These are phyloP conservation scores for Psidium friedrichsthalianum DNA, from an alignment of 345 rosid genomes.

Conservation along the genomic window DNA sequence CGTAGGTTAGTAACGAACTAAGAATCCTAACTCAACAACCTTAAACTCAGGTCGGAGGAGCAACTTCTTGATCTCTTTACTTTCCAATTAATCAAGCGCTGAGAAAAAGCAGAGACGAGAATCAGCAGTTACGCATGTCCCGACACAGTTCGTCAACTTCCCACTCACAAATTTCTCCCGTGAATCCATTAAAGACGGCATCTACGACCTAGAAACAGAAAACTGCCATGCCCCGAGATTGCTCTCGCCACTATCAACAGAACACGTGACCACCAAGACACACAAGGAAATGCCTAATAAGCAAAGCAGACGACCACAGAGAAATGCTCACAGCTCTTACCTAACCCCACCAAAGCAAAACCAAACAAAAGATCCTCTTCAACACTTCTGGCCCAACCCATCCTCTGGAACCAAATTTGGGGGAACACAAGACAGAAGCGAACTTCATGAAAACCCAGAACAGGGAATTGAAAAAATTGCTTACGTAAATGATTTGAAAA, in stretches of 20 bases:
- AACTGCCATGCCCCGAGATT: neutral
- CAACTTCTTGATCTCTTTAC: neutral
- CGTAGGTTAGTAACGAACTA: neutral
- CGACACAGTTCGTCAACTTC: neutral
- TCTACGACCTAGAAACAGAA: neutral
- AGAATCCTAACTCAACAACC: neutral
- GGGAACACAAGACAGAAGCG: neutral
- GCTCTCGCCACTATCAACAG: neutral
- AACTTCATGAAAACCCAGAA: neutral
- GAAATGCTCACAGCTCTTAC: neutral
- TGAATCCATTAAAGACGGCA: neutral
- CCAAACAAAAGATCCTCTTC: neutral
- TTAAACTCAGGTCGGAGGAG: neutral
- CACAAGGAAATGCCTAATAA: neutral
- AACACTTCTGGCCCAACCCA: neutral
- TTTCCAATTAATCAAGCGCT: neutral
- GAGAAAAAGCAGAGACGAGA: neutral
- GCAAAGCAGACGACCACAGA: neutral
- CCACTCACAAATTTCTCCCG: neutral
- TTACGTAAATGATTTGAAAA: conserved; percentile 5
- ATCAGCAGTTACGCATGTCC: neutral
- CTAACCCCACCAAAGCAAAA: neutral
- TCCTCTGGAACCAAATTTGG: neutral
- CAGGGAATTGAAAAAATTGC: neutral
- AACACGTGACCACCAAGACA: neutral